phyloP scores from a whole-genome alignment of 352 stramenopile species.

The Thalassiosira mediterranea region DNA sequence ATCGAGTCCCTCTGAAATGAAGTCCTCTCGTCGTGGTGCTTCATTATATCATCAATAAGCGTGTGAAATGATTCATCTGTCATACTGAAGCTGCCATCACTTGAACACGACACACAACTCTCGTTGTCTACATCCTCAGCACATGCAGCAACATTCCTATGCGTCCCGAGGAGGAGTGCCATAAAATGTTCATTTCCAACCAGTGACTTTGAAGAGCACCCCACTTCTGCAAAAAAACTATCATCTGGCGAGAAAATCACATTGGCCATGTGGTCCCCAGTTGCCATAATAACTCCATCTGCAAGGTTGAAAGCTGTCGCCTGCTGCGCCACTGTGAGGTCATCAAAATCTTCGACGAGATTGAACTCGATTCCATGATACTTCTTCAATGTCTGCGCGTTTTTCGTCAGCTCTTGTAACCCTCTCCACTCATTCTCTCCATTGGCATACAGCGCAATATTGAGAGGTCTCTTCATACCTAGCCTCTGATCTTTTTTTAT shows the following conservation, averaged over 20 bases:
- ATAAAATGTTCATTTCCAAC: slow-evolving; percentile 8
- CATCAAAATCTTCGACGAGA: slow-evolving; percentile 15
- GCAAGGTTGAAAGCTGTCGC: slow-evolving; percentile 25
- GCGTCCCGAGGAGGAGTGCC: slow-evolving; percentile 13
- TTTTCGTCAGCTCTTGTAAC: not conserved
- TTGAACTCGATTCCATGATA: slow-evolving; percentile 17
- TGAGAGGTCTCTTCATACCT: not conserved
- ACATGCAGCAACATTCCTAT: slow-evolving; percentile 12
- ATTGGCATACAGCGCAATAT: slow-evolving; percentile 4
- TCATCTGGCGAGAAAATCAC: slow-evolving; percentile 20
- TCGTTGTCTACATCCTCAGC: not conserved
- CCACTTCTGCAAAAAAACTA: slow-evolving; percentile 18
- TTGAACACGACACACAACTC: slow-evolving; percentile 31
- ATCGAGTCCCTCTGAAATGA: too few species aligned
- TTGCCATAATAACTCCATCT: slow-evolving; percentile 23
- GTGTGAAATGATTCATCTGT: slow-evolving; percentile 35
- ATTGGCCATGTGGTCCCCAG: slow-evolving; percentile 28
- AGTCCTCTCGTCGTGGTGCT: too few species aligned
- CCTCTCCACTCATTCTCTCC: slow-evolving; percentile 6
- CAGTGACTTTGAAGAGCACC: slow-evolving; percentile 9
- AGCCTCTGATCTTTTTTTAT: not conserved
- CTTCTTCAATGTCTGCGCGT: slow-evolving; percentile 7
- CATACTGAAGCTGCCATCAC: slow-evolving; percentile 35
- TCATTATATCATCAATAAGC: slow-evolving; percentile 47
- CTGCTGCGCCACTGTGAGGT: slow-evolving; percentile 13